Percentiles rank a stretch among this genome's conserved stretches.
Conservation (phyloP, 306 rosid genomes). For the Sindora glabra region DNA sequence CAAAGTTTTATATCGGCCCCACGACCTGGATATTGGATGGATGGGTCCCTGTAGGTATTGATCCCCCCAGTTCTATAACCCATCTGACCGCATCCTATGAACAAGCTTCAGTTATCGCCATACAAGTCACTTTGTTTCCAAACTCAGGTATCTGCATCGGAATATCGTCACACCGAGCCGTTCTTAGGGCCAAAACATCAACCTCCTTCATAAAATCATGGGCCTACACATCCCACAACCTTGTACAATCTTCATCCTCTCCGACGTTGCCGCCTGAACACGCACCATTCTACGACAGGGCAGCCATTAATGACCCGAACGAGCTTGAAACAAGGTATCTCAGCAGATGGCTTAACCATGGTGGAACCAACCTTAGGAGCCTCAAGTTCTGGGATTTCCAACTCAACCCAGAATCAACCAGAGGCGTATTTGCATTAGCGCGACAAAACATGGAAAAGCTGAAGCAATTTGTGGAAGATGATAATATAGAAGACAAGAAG, state of each 20-base stretch:
- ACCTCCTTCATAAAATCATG: slow-evolving; percentile 20
- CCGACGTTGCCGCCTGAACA: background rate
- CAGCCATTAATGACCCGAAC: slow-evolving; percentile 1
- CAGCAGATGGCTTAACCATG: background rate
- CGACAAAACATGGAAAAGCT: background rate
- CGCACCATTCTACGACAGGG: slow-evolving; percentile 25
- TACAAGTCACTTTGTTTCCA: slow-evolving; percentile 39
- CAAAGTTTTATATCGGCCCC: too few species aligned
- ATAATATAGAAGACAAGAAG: too few species aligned
- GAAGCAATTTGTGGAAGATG: background rate
- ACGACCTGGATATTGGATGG: too few species aligned
- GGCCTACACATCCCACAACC: slow-evolving; percentile 14
- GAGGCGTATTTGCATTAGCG: slow-evolving; percentile 14
- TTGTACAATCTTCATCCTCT: background rate
- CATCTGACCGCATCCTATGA: slow-evolving; percentile 15
- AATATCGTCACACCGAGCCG: slow-evolving; percentile 33
- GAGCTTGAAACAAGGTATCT: slow-evolving; percentile 7
- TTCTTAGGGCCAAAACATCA: slow-evolving; percentile 29
- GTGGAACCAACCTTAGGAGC: background rate
- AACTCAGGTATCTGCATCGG: slow-evolving; percentile 36
- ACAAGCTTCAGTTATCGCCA: slow-evolving; percentile 11
- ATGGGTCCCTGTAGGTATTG: too few species aligned
- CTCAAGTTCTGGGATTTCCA: background rate
- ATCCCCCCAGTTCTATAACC: too few species aligned
- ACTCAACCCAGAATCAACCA: background rate